These are phyloP conservation scores for Picochlorum sp. DNA, from an alignment of 139 green algal species.

Conservation along the genomic window DNA sequence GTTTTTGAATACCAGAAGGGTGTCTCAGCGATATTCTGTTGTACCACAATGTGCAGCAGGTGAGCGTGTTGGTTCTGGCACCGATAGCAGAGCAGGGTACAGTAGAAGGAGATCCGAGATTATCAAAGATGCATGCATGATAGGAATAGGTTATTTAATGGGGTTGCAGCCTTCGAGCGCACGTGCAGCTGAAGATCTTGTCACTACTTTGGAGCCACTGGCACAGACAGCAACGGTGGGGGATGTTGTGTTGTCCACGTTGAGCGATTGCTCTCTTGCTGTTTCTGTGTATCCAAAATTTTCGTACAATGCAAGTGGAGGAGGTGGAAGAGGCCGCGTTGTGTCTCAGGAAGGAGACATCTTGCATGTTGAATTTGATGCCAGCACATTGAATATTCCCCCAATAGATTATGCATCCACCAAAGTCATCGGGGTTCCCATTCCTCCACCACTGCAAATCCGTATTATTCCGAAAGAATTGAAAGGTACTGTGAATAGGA, in stretches of 20 bases:
- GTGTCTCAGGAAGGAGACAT: conserved; percentile 5
- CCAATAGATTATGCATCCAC: conserved; percentile 52
- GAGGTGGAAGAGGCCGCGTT: conserved; percentile 37
- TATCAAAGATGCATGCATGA: too few relatives aligned
- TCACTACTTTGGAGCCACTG: too few relatives aligned
- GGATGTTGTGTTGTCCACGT: conserved; percentile 25
- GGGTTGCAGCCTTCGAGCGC: too few relatives aligned
- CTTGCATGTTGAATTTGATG: conserved; percentile 22
- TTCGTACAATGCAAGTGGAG: conserved; percentile 61
- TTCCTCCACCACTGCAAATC: conserved; percentile 69
- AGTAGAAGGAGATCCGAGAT: too few relatives aligned
- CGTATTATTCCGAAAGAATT: conserved; percentile 44
- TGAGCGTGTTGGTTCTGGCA: too few relatives aligned
- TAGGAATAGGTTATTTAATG: too few relatives aligned
- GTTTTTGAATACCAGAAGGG: too few relatives aligned
- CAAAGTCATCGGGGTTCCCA: conserved; percentile 56
- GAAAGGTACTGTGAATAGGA: conserved; percentile 54
- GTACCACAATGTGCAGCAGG: too few relatives aligned
- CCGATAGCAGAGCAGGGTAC: too few relatives aligned
- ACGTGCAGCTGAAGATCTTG: too few relatives aligned
- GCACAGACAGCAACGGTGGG: neutral
- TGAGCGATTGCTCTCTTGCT: conserved; percentile 37
- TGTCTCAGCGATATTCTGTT: too few relatives aligned
- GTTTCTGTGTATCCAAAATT: conserved; percentile 53
- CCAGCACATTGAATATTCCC: conserved; percentile 49